Evolutionary conservation across 495 filamentous ascomycete species (phyloP).

Genomic region (Daldinia childiae): DNA sequence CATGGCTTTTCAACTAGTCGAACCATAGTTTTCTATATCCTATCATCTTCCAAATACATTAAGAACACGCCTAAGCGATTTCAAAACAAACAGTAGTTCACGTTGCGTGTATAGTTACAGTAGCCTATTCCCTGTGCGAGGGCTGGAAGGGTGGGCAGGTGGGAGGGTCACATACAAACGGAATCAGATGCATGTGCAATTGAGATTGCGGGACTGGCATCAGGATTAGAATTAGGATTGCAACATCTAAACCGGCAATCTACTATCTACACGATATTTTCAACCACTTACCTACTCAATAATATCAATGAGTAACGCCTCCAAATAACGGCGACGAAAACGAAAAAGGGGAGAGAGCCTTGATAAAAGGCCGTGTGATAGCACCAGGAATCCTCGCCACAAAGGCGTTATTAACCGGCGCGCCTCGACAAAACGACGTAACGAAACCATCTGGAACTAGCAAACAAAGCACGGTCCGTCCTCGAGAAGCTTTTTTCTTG

Average conservation of each 20-base stretch:
- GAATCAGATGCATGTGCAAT: slow-evolving; percentile 23
- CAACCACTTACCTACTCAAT: background rate
- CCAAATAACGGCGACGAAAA: background rate
- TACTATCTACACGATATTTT: slow-evolving; percentile 9
- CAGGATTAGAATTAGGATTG: slow-evolving; percentile 24
- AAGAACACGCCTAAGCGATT: background rate
- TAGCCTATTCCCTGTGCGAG: background rate
- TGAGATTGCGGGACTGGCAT: slow-evolving; percentile 24
- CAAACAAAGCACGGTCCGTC: slow-evolving; percentile 14
- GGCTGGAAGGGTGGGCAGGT: background rate
- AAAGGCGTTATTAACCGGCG: slow-evolving; percentile 3
- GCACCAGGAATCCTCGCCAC: background rate
- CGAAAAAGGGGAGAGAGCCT: background rate
- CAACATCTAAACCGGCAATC: slow-evolving; percentile 22
- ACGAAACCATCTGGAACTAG: slow-evolving; percentile 10
- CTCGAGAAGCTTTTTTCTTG: slow-evolving; percentile 7
- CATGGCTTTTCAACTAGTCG: background rate
- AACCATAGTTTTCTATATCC: background rate
- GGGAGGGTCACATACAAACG: slow-evolving; percentile 27
- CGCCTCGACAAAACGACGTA: slow-evolving; percentile 2
- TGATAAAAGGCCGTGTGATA: background rate
- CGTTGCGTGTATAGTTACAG: slow-evolving; percentile 17
- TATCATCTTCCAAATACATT: background rate
- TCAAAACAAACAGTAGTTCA: slow-evolving; percentile 12
- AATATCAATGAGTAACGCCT: background rate